These are phyloP conservation scores for Phytophthora pistaciae DNA, from an alignment of 352 stramenopile species.

Conservation along the genomic window DNA sequence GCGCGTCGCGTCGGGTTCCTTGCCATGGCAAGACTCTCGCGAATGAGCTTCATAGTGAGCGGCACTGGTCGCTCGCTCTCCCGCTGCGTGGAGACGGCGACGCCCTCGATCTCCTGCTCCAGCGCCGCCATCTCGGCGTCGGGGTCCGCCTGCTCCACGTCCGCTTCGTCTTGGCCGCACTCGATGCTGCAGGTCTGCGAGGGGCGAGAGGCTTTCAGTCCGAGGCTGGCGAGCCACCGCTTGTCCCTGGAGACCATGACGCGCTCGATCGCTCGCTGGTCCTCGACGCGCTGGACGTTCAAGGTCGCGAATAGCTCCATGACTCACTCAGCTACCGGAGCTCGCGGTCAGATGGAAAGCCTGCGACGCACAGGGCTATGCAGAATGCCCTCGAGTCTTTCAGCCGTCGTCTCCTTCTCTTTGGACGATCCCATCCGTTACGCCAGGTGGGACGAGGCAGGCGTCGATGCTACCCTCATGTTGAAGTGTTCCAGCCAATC, in stretches of 20 bases:
- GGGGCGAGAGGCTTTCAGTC: constrained; percentile 20
- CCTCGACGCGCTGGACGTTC: constrained; percentile 36
- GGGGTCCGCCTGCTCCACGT: constrained; percentile 44
- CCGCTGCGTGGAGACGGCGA: constrained; percentile 40
- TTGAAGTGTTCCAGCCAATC: constrained; percentile 39
- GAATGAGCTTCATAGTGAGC: constrained; percentile 80
- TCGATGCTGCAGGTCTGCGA: constrained; percentile 8
- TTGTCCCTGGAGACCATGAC: constrained; percentile 45
- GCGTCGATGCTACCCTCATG: constrained; percentile 9
- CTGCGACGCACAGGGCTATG: constrained; percentile 6
- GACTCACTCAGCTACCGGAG: neutral
- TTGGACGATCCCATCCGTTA: constrained; percentile 38
- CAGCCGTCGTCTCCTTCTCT: constrained; percentile 18
- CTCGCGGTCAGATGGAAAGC: constrained; percentile 4
- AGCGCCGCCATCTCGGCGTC: constrained; percentile 68
- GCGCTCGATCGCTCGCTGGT: constrained; percentile 39
- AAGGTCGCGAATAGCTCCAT: constrained; percentile 56
- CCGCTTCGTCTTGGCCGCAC: constrained; percentile 9
- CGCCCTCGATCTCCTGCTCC: constrained; percentile 54
- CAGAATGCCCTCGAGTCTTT: constrained; percentile 17
- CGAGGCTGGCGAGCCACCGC: constrained; percentile 39
- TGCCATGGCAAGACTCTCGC: constrained; percentile 40
- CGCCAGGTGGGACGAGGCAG: constrained; percentile 23
- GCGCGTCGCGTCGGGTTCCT: constrained; percentile 18
- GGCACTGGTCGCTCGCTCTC: constrained; percentile 47